Base-by-base conservation (phyloP, 306 rosid species). In the Sophora flavescens region DNA sequence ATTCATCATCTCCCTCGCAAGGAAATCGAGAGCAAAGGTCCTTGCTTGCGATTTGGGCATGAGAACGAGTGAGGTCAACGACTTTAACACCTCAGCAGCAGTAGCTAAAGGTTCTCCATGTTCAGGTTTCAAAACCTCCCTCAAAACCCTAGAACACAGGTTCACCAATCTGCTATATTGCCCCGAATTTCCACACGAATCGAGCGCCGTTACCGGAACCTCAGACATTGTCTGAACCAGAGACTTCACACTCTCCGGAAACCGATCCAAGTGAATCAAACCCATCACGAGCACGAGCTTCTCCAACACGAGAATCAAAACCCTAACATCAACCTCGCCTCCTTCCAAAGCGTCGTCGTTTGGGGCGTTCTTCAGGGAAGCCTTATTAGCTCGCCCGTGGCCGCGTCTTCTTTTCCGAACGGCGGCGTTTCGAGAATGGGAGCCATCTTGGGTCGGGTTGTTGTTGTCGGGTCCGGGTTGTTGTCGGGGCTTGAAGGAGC, bases 201-300 rank as follows among this genome's bases (percentile, higher is more conserved):
- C 93, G 3, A 76, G 45, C 10, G 87, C 88, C 58, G 79, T 77
- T 1, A 80, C 87, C 0, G 95, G 91, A 70, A 92, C 48, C 39
- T 94, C 92, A 0, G 83, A 69, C 18, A 89, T 79, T 0, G 96
- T 89, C 58, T 94, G 96, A 39, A 89, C 76, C 42, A 94, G 71
- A 26, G 95, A 87, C 87, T 89, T 89, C 44, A 92, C 75, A 76
- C 88, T 82, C 58, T 92, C 98, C 0, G 96, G 96, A 79, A 94
- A 94, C 6, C 97, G 84, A 12, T 94, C 95, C 72, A 94, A 83
- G 67, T 94, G 97, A 82, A 94, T 85, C 78, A 89, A 69, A 44
- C 72, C 81, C 88, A 84, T 89, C 12, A 79, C 90, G 1, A 3
- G 60, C 10, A 81, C 91, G 11, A 94, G 88, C 80, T 70, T 94